Conservation (phyloP, 345 rosid genomes). For the Gossypium sturtianum region DNA sequence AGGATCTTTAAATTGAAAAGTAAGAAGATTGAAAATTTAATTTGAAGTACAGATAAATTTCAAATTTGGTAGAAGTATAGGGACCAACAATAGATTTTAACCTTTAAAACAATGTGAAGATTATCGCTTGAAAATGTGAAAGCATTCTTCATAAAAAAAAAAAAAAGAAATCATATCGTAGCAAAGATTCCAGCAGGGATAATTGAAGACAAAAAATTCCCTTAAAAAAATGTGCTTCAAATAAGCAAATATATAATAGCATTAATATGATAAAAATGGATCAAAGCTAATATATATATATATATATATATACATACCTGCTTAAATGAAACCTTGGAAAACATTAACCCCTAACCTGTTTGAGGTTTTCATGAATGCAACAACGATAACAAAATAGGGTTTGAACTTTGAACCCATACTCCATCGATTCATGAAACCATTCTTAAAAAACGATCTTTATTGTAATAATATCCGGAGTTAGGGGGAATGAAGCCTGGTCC, state of each 20-base stretch:
- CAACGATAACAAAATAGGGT: too few relatives aligned
- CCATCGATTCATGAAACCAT: background rate
- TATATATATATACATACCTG: background rate
- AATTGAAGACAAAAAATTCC: background rate
- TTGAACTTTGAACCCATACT: too few relatives aligned
- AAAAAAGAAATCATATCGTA: background rate
- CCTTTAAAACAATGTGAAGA: background rate
- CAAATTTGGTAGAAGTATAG: too few relatives aligned
- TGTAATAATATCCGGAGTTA: constrained; percentile 6
- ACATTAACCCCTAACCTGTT: background rate
- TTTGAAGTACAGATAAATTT: too few relatives aligned
- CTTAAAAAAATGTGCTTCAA: background rate
- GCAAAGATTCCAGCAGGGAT: background rate
- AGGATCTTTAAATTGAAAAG: too few relatives aligned
- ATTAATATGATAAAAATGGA: background rate
- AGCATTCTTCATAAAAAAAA: background rate
- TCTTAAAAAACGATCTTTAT: background rate
- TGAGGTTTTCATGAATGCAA: background rate
- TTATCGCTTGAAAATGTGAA: too few relatives aligned
- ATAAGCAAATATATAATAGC: background rate
- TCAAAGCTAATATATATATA: background rate
- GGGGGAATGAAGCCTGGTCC: constrained; percentile 99
- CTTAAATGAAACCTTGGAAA: background rate
- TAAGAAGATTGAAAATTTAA: too few relatives aligned
- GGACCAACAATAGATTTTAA: too few relatives aligned